Conservation (phyloP, 306 rosid genomes). For the Acacia confusa region DNA sequence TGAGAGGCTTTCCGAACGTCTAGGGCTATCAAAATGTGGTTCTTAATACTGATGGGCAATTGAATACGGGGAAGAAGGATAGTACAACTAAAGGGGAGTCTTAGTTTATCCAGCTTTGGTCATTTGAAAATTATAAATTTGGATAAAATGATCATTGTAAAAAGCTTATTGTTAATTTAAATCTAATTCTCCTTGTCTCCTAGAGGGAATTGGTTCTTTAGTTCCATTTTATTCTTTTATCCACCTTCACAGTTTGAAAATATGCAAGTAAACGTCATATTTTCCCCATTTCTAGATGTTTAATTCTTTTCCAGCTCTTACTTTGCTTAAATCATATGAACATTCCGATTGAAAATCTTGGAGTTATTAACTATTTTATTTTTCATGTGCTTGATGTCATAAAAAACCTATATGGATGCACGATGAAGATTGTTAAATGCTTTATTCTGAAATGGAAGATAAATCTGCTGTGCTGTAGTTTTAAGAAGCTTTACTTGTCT, state of each 20-base stretch:
- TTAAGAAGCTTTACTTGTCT: not conserved
- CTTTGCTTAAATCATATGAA: not conserved
- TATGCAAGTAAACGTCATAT: not conserved
- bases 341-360: not conserved
- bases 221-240: not conserved
- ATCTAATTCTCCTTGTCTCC: not conserved
- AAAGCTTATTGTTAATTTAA: not conserved
- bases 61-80: not conserved
- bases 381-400: not conserved
- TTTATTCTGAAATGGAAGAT: not conserved
- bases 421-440: not conserved
- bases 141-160: not conserved
- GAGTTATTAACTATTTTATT: not conserved
- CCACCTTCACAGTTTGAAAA: not conserved
- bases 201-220: not conserved
- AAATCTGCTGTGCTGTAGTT: not conserved
- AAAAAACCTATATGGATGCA: not conserved
- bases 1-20: not conserved
- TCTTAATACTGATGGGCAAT: not conserved
- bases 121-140: not conserved
- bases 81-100: not conserved
- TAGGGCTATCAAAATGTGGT: not conserved
- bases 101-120: not conserved
- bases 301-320: not conserved
- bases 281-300: not conserved